Percentiles rank a stretch among this genome's conserved stretches.
Conservation (phyloP, 1,284 basidiomycete genomes). For the Heterobasidion parviporum region DNA sequence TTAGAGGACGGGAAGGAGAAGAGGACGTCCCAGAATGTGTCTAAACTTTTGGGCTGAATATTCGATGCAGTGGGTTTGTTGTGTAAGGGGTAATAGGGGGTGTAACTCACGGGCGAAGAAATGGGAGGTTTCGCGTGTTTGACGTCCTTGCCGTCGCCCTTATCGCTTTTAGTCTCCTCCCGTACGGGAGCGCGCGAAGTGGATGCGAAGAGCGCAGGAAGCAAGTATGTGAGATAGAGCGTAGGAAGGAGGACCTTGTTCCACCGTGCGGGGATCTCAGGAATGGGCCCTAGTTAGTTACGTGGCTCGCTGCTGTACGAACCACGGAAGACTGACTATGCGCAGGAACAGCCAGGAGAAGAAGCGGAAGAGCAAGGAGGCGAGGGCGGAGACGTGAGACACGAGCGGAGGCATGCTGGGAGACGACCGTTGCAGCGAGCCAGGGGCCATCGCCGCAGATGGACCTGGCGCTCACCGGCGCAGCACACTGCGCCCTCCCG, state of each 20-base stretch:
- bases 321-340: not conserved
- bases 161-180: not conserved
- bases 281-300: not conserved
- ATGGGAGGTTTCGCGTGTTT: not conserved
- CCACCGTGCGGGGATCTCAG: not conserved
- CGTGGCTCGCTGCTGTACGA: not conserved
- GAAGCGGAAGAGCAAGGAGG: not conserved
- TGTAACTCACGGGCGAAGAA: not conserved
- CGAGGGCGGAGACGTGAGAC: not conserved
- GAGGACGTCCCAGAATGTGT: conserved; percentile 10
- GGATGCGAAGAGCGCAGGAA: not conserved
- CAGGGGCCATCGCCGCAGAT: conserved; percentile 8
- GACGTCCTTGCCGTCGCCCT: not conserved
- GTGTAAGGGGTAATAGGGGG: not conserved
- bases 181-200: not conserved
- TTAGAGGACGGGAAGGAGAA: conserved; percentile 39
- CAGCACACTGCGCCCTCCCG: conserved; percentile 40
- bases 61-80: not conserved
- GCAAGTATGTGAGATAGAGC: not conserved
- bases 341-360: not conserved
- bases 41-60: not conserved
- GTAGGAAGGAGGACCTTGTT: not conserved
- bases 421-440: not conserved
- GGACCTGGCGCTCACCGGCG: conserved; percentile 38
- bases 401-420: not conserved